Evolutionary conservation across 2,329 filamentous ascomycete genomes (phyloP), one percentile per base, ranked within the genome.

Genomic region (Monosporascus sp.): DNA sequence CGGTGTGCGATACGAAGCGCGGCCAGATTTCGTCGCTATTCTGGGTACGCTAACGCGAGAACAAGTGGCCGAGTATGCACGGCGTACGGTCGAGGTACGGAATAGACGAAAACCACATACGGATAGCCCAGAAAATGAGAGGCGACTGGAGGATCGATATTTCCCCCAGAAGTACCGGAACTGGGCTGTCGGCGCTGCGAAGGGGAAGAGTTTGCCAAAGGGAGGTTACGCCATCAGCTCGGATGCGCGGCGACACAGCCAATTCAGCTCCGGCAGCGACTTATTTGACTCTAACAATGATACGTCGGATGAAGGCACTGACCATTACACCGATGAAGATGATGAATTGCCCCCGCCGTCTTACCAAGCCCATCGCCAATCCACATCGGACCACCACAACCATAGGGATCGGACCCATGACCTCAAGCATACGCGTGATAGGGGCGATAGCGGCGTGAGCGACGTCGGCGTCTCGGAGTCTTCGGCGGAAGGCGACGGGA

Each of bases 11-110:
- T 85, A 83, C 60, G 82, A 85, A 64, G 82, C 82, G 9, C 74
- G 80, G 1, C 81, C 81, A 0, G 75, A 79, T 1, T 86, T 81
- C 54, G 81, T 86, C 3, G 83, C 82, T 14, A 68, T 86, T 4
- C 73, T 86, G 0, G 84, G 84, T 5, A 71, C 77, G 16, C 70
- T 86, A 3, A 71, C 71, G 2, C 74, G 73, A 1, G 75, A 79
- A 14, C 66, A 85, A 44, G 77, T 87, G 40, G 69, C 71, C 20
- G 71, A 78, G 7, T 79, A 75, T 52, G 81, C 81, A 2, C 72
- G 72, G 4, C 70, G 73, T 50, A 82, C 74, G 40, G 70, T 71
- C 8, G 74, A 78, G 27, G 74, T 76, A 6, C 74, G 81, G 17
- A 55, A 51, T n/a, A 58, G 54, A 19, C 67, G 70, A 5, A 65